Percentiles rank a stretch among this genome's conserved stretches.
These are phyloP conservation scores for Trichoderma sp. DNA, from an alignment of 2,329 filamentous ascomycete species.

Conservation along the genomic window DNA sequence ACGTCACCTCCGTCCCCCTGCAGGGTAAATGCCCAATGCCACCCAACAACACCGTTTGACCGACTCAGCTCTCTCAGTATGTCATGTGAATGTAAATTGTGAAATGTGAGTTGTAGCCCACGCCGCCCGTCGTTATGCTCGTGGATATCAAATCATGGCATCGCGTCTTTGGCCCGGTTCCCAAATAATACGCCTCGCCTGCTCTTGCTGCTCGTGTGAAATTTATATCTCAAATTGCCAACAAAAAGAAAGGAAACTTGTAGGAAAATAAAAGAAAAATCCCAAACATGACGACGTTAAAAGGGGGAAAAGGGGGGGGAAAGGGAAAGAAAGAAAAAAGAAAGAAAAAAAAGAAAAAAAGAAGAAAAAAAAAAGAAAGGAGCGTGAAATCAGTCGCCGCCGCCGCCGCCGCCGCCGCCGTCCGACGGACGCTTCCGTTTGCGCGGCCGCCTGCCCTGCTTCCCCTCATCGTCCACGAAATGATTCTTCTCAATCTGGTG, in stretches of 20 bases:
- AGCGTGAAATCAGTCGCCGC: neutral
- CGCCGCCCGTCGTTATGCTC: neutral
- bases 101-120: neutral
- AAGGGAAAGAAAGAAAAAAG: neutral
- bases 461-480: conserved; percentile 45
- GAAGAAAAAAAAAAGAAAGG: neutral
- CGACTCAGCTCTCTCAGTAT: neutral
- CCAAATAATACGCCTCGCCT: conserved; percentile 5
- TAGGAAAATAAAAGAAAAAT: neutral
- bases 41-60: neutral
- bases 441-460: conserved; percentile 36
- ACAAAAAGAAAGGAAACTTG: neutral
- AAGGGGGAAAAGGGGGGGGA: too few species aligned
- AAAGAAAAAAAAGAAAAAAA: neutral
- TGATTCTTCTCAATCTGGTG: conserved; percentile 56
- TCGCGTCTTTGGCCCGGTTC: neutral
- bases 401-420: neutral
- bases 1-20: neutral
- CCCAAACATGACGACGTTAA: neutral
- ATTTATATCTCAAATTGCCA: neutral
- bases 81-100: neutral
- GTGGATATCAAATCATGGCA: neutral
- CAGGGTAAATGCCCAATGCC: neutral
- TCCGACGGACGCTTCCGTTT: conserved; percentile 41
- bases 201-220: neutral